Percentiles rank a stretch among this genome's conserved stretches.
Evolutionary conservation across 768 basidiomycete species (phyloP).

Genomic region (Sarcodon aspratus): DNA sequence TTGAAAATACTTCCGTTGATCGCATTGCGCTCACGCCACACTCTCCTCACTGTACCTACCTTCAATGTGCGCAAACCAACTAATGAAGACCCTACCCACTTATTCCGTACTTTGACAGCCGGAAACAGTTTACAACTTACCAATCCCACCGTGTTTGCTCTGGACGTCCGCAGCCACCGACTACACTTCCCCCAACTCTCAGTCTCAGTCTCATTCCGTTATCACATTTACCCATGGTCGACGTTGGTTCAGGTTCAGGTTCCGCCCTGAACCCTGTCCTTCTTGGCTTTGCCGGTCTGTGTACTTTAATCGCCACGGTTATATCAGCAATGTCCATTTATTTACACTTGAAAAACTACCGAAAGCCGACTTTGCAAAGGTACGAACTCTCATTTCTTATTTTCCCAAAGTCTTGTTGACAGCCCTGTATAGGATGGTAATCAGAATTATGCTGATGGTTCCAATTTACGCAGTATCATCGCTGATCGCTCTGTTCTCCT

Average conservation of each 20-base stretch:
- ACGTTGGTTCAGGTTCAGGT: constrained; percentile 45
- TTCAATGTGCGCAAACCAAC: too few relatives aligned
- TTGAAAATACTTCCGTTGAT: too few relatives aligned
- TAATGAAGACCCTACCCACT: too few relatives aligned
- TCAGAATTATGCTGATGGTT: constrained; percentile 95
- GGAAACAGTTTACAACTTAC: too few relatives aligned
- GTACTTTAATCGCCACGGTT: constrained; percentile 56
- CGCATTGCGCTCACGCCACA: too few relatives aligned
- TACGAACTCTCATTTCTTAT: constrained; percentile 15
- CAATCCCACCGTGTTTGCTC: too few relatives aligned
- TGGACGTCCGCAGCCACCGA: too few relatives aligned
- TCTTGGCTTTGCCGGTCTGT: constrained; percentile 49
- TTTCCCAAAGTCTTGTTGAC: background rate
- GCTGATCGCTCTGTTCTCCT: constrained; percentile 34
- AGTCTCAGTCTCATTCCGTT: too few relatives aligned
- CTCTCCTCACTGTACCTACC: too few relatives aligned
- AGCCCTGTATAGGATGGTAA: constrained; percentile 56
- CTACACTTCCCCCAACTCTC: too few relatives aligned
- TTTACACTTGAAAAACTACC: constrained; percentile 78
- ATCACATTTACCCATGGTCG: background rate
- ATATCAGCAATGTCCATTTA: constrained; percentile 68
- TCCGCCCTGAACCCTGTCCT: constrained; percentile 36
- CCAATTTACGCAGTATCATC: constrained; percentile 89
- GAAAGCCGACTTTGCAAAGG: constrained; percentile 75
- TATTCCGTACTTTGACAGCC: too few relatives aligned